Base-by-base conservation (phyloP, 1,284 basidiomycete genomes). In the Hymenochaete sp. region DNA sequence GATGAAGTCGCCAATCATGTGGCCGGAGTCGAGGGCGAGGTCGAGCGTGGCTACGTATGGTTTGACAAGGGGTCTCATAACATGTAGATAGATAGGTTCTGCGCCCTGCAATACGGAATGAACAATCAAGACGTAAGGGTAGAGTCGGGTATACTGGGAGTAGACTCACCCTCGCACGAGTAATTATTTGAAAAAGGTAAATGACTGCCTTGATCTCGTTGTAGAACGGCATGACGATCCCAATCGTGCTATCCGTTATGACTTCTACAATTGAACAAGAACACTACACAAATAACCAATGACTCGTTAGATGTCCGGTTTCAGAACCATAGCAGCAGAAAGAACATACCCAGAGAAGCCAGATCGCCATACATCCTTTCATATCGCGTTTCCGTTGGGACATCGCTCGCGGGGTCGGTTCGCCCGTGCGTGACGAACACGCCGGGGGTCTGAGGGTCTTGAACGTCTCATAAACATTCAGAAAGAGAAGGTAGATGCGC, bases 401-500 rank as follows among this genome's bases (percentile, higher is more conserved):
- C 52, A 80, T 58, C 7, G 83, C 82, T 25, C 81, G 73, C 16
- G 71, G 58, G 53, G 76, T 82, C 6, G 79, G 79, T 27, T 68
- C 78, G 52, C 70, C 69, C 60, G 76, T 77, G 27, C 77, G 72
- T 22, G 68, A 59, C 9, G 77, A 82, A 2, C 72, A 70, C 33
- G 72, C 72, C 1, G 84, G 83, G 2, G 62, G 60, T 56, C 82
- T 82, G 48, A 89, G 67, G 0, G 77, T 81, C 66, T 90, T 90
- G 71, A 79, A 89, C 1, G 86, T 82, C 51, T 85, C 82, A 54
- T 81, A 89, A 32, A 88, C 68, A 59, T 89, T 89, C 53, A 82
- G 66, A 60, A 86, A 79, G 31, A 87, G 69, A 62, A 86, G 73
- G 51, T 71, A 67, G 50, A 82, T 59, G 25, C 82, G 79, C 33